Conservation (phyloP, 257 asterid species). For the Salvia miltiorrhiza region DNA sequence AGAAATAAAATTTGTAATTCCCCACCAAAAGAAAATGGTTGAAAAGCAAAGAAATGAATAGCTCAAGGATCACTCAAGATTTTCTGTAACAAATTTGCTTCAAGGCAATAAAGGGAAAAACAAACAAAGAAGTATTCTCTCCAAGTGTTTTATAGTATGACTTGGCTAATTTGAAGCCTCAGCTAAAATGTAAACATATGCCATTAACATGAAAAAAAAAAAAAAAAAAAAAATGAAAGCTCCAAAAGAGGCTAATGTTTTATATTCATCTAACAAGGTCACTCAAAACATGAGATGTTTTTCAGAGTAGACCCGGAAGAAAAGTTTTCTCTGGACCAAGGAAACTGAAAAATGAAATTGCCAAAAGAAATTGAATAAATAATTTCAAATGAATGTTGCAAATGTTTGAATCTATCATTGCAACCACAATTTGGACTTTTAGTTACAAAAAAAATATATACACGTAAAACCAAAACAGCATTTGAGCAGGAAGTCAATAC, state of each 20-base stretch:
- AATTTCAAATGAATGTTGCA: background rate
- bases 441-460: background rate
- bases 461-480: background rate
- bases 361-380: background rate
- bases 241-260: background rate
- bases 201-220: background rate
- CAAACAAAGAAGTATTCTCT: background rate
- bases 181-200: background rate
- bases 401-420: background rate
- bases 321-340: background rate
- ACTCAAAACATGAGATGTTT: background rate
- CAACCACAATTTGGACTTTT: background rate
- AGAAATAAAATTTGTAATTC: background rate
- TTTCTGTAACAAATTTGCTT: background rate
- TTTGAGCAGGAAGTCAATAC: background rate
- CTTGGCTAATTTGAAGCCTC: background rate
- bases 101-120: background rate
- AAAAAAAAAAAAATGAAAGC: background rate
- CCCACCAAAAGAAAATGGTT: background rate
- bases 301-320: background rate
- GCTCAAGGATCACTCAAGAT: background rate
- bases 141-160: background rate
- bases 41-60: background rate
- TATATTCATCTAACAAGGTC: background rate
- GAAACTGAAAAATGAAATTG: background rate